These are phyloP conservation scores for Datura wrightii DNA, from an alignment of 257 asterid species.

Conservation along the genomic window DNA sequence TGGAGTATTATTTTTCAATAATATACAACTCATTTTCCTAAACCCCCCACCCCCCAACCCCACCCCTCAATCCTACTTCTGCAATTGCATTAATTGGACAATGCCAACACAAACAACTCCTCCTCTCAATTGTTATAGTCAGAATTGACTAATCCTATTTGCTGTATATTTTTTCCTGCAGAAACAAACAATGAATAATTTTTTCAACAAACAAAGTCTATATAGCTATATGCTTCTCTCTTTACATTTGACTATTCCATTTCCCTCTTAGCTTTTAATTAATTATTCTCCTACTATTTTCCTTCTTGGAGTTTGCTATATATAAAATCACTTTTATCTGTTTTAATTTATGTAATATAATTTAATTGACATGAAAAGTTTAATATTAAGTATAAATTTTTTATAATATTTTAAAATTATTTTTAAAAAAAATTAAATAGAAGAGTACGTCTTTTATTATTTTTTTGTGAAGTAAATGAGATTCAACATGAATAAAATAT, in stretches of 20 bases:
- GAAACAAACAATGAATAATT: slow-evolving; percentile 32
- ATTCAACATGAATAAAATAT: too few species aligned
- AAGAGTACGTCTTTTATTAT: too few species aligned
- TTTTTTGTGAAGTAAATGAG: too few species aligned
- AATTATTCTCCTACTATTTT: slow-evolving; percentile 19
- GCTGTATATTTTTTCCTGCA: background rate
- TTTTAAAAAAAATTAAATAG: too few species aligned
- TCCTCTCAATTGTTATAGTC: slow-evolving; percentile 60
- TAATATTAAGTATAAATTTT: too few species aligned
- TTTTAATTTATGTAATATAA: too few species aligned
- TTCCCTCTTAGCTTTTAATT: slow-evolving; percentile 6
- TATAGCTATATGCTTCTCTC: background rate
- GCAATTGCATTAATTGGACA: slow-evolving; percentile 29
- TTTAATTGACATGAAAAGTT: too few species aligned
- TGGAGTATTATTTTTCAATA: too few species aligned
- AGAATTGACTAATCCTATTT: slow-evolving; percentile 36
- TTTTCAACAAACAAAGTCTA: slow-evolving; percentile 14
- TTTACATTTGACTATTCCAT: slow-evolving; percentile 14
- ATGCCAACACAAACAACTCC: slow-evolving; percentile 35
- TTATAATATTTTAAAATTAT: too few species aligned
- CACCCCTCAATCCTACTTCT: background rate
- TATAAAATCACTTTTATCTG: too few species aligned
- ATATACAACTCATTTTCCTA: too few species aligned
- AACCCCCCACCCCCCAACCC: background rate
- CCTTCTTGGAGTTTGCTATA: slow-evolving; percentile 31